phyloP scores from a whole-genome alignment of 345 rosid genomes.

The Hypericum perforatum region DNA sequence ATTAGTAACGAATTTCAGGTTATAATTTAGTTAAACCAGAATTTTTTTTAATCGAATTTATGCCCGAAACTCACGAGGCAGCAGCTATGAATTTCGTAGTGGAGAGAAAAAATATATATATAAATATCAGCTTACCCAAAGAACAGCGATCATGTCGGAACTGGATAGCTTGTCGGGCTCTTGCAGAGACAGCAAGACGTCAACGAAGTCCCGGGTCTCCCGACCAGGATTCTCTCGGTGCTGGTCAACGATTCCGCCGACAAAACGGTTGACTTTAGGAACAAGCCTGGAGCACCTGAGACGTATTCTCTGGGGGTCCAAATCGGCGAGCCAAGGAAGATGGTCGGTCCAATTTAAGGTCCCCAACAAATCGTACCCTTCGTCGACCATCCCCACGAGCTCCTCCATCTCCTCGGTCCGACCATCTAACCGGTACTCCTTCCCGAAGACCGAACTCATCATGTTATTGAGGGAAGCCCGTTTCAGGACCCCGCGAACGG shows the following conservation, averaged over 20 bases:
- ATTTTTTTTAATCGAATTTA: too few species aligned
- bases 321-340: constrained; percentile 35
- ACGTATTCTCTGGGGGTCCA: constrained; percentile 37
- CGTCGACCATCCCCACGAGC: constrained; percentile 31
- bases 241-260: constrained; percentile 32
- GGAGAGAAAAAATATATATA: too few species aligned
- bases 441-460: constrained; percentile 49
- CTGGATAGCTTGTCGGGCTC: constrained; percentile 29
- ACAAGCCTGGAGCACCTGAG: constrained; percentile 32
- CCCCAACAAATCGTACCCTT: constrained; percentile 44
- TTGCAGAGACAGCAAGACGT: constrained; percentile 30
- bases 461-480: constrained; percentile 44
- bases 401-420: constrained; percentile 20
- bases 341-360: constrained; percentile 46
- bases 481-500: constrained; percentile 25
- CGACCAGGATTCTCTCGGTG: constrained; percentile 14
- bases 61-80: too few species aligned
- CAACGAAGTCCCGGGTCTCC: constrained; percentile 32
- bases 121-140: constrained; percentile 28
- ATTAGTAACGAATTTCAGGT: too few species aligned
- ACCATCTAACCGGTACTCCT: constrained; percentile 16
- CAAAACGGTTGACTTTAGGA: constrained; percentile 39
- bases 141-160: constrained; percentile 36
- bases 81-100: too few species aligned
- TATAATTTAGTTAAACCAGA: too few species aligned